Percentiles rank a stretch among this genome's conserved stretches.
Conservation (phyloP, 2,329 filamentous ascomycete species). For the Cytospora piceae region DNA sequence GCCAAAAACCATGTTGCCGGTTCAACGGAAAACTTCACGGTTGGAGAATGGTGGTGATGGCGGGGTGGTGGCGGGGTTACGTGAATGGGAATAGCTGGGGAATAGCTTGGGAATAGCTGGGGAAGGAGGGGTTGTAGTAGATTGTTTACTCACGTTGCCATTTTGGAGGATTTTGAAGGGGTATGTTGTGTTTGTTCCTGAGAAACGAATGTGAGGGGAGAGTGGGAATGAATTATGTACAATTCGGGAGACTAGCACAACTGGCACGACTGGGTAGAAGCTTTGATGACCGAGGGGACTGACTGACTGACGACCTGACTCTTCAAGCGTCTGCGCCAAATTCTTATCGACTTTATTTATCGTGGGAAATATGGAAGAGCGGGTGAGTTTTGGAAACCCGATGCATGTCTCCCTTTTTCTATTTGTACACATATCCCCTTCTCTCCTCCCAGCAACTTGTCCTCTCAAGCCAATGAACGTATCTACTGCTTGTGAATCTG, state of each 20-base stretch:
- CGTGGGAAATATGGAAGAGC: slow-evolving; percentile 5
- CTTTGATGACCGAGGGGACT: slow-evolving; percentile 19
- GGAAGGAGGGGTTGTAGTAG: not conserved
- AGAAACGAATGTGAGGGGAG: not conserved
- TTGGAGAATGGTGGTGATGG: slow-evolving; percentile 30
- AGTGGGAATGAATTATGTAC: slow-evolving; percentile 16
- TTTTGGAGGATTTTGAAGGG: slow-evolving; percentile 13
- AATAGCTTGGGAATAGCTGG: slow-evolving; percentile 12
- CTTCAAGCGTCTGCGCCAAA: slow-evolving; percentile 18
- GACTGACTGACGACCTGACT: slow-evolving; percentile 10
- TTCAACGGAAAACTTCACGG: slow-evolving; percentile 11
- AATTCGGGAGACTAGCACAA: not conserved
- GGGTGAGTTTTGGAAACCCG: slow-evolving; percentile 13
- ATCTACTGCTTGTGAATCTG: slow-evolving; percentile 14
- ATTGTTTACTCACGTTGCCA: slow-evolving; percentile 34
- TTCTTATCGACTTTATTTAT: slow-evolving; percentile 18
- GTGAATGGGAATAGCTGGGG: slow-evolving; percentile 14
- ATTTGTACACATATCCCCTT: not conserved
- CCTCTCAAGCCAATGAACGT: not conserved
- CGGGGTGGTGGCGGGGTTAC: slow-evolving; percentile 34
- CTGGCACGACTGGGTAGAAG: slow-evolving; percentile 26
- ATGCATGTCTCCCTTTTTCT: slow-evolving; percentile 14
- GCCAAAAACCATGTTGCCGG: not conserved
- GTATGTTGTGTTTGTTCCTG: not conserved
- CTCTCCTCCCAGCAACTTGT: slow-evolving; percentile 1